Evolutionary conservation across 164 flowering plant species (phyloP), one percentile per base, ranked within the genome.

Genomic region (Magnolia kwangsiensis): DNA sequence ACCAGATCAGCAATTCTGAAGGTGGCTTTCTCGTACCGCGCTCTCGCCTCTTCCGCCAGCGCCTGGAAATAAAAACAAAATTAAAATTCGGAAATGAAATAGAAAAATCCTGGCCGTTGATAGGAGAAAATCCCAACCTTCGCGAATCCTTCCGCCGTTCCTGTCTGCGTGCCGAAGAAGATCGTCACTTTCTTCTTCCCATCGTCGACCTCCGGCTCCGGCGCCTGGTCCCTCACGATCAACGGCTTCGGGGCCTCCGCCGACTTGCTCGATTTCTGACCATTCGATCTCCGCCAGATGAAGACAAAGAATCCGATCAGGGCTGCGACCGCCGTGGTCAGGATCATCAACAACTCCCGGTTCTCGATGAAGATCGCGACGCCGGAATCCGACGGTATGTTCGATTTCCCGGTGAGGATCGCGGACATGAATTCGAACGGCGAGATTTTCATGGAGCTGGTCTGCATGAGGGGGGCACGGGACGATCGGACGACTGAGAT

Each of bases 81-180:
- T 49, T 49, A n/a, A 20, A 7, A 50, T 14, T 9, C 29, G 16
- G 18, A 10, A 67, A 19, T 27, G 19, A 67, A 29, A 21, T 27
- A 5, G 50, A 29, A 67, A 50, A 67, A 31, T 21, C 9, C 58
- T 1, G 8, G 9, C 7, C 24, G 72, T 4, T 7, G 23, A 49
- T 11, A 8, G 14, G 58, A 45, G 19, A 18, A 50, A 50, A n/a
- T 4, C 55, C 58, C 5, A 45, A 94, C 98, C 97, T 95, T 95
- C 0, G 99, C 98, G 72, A 96, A 96, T 19, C 99, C 98, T 79
- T 96, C 99, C 29, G 99, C 98, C 0, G 99, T 96, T 2, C 99
- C 99, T 50, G 99, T 96, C 80, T 96, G 99, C 0, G 98, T 96
- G 2, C 99, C 99, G 68, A 87, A 96, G 78, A 96, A 90, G 79